Conservation (phyloP, 2,329 filamentous ascomycete species). For the Pestalotiopsis sp. region DNA sequence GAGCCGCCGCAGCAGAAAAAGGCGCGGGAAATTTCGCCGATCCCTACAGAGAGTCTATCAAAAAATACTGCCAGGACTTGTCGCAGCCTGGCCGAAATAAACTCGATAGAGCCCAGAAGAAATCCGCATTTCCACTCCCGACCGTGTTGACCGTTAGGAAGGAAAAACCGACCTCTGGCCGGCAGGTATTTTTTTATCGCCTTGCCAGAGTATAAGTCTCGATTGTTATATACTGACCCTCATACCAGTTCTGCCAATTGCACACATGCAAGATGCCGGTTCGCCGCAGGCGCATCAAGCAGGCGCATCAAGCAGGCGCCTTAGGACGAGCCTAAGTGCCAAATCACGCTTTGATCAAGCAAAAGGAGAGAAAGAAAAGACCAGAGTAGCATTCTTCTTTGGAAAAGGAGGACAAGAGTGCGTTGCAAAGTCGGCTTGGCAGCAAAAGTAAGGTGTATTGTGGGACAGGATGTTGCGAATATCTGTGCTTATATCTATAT, state of each 20-base stretch:
- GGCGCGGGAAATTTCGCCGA: neutral
- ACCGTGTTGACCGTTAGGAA: neutral
- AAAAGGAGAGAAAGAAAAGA: no score
- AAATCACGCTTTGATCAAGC: no score
- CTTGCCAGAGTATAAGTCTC: neutral
- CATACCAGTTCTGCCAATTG: neutral
- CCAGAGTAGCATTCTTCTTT: no score
- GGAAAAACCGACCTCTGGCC: neutral
- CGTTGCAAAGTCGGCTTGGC: no score
- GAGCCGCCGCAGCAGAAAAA: no score
- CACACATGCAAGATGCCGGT: neutral
- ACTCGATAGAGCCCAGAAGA: neutral
- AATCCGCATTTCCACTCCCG: neutral
- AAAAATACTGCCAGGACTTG: neutral
- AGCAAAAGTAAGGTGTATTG: no score
- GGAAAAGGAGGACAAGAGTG: no score
- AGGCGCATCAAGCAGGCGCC: slow-evolving; percentile 10
- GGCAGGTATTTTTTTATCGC: neutral
- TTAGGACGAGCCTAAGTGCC: neutral
- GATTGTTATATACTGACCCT: neutral
- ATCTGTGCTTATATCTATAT: no score
- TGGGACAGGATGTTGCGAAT: no score
- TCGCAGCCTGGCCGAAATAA: neutral
- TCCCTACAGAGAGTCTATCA: neutral
- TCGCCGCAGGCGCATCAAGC: slow-evolving; percentile 1